Evolutionary conservation across 2,329 filamentous ascomycete genomes (phyloP).

Genomic region (Trichoderma aggressivum): DNA sequence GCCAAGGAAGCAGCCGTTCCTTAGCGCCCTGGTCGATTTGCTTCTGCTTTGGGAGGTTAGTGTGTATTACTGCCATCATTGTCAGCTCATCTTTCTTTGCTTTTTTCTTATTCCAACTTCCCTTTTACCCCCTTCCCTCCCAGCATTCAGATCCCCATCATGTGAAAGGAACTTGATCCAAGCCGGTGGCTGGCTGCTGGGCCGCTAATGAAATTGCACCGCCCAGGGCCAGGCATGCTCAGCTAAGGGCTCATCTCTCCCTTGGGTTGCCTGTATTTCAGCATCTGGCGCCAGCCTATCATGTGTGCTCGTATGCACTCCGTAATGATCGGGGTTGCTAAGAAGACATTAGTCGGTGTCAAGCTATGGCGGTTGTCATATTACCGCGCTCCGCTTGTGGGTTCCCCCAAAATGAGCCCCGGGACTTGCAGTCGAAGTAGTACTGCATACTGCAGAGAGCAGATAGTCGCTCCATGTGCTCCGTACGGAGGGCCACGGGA

Average conservation of each 20-base stretch:
- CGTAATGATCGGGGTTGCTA: background rate
- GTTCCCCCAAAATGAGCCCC: background rate
- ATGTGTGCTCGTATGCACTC: background rate
- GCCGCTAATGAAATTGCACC: conserved; percentile 14
- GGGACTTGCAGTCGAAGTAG: background rate
- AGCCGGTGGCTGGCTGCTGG: conserved; percentile 7
- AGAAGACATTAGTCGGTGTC: background rate
- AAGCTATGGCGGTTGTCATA: background rate
- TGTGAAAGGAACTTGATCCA: background rate
- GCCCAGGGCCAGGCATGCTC: conserved; percentile 3
- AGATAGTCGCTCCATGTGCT: background rate
- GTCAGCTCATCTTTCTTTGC: conserved; percentile 2
- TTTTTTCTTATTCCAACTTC: background rate
- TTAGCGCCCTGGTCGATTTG: background rate
- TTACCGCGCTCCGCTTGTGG: background rate
- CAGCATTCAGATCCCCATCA: background rate
- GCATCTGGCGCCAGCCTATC: background rate
- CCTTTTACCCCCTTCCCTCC: background rate
- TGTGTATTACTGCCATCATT: background rate
- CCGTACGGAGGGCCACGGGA: background rate
- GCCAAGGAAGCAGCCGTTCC: conserved; percentile 2
- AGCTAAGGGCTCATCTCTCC: conserved; percentile 5
- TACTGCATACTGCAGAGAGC: background rate
- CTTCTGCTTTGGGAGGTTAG: background rate
- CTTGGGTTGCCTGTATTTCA: background rate